phyloP scores from a whole-genome alignment of 768 basidiomycete species.

The Kwoniella botswanensis region DNA sequence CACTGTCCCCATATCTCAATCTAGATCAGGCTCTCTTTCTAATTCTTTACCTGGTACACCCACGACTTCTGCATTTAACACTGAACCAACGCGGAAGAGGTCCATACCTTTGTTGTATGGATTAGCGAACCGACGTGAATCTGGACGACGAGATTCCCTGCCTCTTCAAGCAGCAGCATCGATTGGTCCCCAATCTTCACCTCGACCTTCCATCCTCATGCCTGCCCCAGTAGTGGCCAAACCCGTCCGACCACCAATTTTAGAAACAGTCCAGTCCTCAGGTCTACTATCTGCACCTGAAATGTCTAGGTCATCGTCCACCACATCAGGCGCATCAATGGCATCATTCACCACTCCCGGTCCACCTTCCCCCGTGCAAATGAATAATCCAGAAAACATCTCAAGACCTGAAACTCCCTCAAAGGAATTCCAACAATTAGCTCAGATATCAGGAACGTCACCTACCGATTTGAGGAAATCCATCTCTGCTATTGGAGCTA shows the following conservation, averaged over 20 bases:
- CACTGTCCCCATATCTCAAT: neutral
- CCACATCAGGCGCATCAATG: conserved; percentile 17
- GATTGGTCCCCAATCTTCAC: conserved; percentile 2
- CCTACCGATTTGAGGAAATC: conserved; percentile 14
- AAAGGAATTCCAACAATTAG: conserved; percentile 15
- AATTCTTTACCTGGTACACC: conserved; percentile 8
- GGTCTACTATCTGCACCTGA: conserved; percentile 17
- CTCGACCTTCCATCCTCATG: conserved; percentile 18
- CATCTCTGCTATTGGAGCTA: conserved; percentile 8
- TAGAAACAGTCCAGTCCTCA: neutral
- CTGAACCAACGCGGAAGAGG: conserved; percentile 13
- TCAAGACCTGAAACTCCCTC: conserved; percentile 22
- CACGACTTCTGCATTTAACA: neutral
- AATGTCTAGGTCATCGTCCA: conserved; percentile 25
- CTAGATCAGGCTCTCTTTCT: neutral
- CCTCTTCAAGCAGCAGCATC: conserved; percentile 19
- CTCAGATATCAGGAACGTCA: conserved; percentile 5
- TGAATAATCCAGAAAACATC: conserved; percentile 10
- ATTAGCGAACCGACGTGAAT: conserved; percentile 4
- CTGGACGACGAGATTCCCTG: conserved; percentile 14
- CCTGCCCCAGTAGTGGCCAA: conserved; percentile 1
- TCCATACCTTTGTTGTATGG: conserved; percentile 16
- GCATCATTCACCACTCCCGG: conserved; percentile 17
- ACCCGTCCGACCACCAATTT: conserved; percentile 13
- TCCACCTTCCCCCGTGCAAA: conserved; percentile 8